Evolutionary conservation across 345 rosid genomes (phyloP).

Genomic region (Conringia planisiliqua): DNA sequence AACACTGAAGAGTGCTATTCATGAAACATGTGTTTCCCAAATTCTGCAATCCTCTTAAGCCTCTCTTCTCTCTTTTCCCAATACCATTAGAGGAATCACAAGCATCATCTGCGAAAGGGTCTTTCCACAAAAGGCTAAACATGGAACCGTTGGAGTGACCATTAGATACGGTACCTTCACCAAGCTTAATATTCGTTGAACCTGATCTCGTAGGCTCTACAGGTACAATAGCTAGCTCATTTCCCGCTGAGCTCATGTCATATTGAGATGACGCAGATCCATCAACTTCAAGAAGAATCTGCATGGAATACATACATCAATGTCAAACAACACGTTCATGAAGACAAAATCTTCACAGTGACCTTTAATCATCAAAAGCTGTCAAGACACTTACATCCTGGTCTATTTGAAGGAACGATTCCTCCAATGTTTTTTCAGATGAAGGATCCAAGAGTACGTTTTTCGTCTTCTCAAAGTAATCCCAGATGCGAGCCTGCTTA

Average conservation of each 20-base stretch:
- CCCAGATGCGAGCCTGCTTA: slow-evolving; percentile 55
- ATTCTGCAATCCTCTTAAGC: slow-evolving; percentile 89
- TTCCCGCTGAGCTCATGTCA: slow-evolving; percentile 61
- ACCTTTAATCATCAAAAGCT: background rate
- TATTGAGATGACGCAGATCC: slow-evolving; percentile 37
- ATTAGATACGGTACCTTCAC: slow-evolving; percentile 65
- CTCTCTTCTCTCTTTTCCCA: slow-evolving; percentile 59
- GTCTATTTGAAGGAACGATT: slow-evolving; percentile 67
- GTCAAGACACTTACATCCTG: slow-evolving; percentile 57
- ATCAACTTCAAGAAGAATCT: slow-evolving; percentile 81
- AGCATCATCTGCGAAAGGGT: slow-evolving; percentile 39
- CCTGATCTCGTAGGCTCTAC: slow-evolving; percentile 61
- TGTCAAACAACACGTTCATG: background rate
- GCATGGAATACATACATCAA: slow-evolving; percentile 30
- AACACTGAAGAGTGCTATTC: slow-evolving; percentile 93
- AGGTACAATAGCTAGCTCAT: slow-evolving; percentile 69
- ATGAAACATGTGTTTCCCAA: slow-evolving; percentile 96
- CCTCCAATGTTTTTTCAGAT: slow-evolving; percentile 53
- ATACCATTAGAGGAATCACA: slow-evolving; percentile 38
- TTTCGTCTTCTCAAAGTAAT: slow-evolving; percentile 59
- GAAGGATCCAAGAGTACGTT: slow-evolving; percentile 39
- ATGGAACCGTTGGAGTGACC: slow-evolving; percentile 52
- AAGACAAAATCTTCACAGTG: background rate
- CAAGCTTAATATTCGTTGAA: slow-evolving; percentile 44
- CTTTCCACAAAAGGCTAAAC: slow-evolving; percentile 40